Percentiles rank a stretch among this genome's conserved stretches.
Evolutionary conservation across 257 asterid species (phyloP).

Genomic region (Striga asiatica): DNA sequence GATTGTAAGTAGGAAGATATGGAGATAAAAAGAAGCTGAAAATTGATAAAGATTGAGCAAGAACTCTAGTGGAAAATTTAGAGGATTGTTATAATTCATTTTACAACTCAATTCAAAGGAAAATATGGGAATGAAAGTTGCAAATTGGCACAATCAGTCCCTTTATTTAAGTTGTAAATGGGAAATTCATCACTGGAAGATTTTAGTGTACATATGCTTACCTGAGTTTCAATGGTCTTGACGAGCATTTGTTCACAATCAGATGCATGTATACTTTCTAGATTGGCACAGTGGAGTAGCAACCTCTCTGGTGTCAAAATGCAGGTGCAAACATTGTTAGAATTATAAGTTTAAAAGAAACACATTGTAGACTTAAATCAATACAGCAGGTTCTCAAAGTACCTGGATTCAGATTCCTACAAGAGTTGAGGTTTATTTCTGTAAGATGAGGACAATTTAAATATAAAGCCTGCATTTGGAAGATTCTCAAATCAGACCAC

Average conservation of each 20-base stretch:
- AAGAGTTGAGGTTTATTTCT: conserved; percentile 79
- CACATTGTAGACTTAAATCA: too few relatives aligned
- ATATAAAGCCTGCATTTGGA: conserved; percentile 60
- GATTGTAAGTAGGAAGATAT: too few relatives aligned
- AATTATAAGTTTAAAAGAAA: not conserved
- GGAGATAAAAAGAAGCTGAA: too few relatives aligned
- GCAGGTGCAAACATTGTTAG: too few relatives aligned
- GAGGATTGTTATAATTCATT: too few relatives aligned
- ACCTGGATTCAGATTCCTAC: conserved; percentile 86
- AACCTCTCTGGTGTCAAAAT: conserved; percentile 50
- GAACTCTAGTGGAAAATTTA: too few relatives aligned
- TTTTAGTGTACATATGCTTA: conserved; percentile 10
- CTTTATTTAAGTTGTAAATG: too few relatives aligned
- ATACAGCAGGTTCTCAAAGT: not conserved
- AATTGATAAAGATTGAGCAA: too few relatives aligned
- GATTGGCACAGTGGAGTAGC: conserved; percentile 70
- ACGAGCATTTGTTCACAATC: conserved; percentile 59
- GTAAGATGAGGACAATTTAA: conserved; percentile 70
- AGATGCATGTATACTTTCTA: conserved; percentile 76
- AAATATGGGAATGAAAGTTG: too few relatives aligned
- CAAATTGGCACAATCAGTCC: too few relatives aligned
- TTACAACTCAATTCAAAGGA: too few relatives aligned
- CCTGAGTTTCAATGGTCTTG: conserved; percentile 75
- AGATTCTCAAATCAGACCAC: conserved; percentile 15
- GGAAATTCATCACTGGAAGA: too few relatives aligned